These are phyloP conservation scores for Tritrichomonas musculus DNA, from an alignment of 208 protist species.

Conservation along the genomic window DNA sequence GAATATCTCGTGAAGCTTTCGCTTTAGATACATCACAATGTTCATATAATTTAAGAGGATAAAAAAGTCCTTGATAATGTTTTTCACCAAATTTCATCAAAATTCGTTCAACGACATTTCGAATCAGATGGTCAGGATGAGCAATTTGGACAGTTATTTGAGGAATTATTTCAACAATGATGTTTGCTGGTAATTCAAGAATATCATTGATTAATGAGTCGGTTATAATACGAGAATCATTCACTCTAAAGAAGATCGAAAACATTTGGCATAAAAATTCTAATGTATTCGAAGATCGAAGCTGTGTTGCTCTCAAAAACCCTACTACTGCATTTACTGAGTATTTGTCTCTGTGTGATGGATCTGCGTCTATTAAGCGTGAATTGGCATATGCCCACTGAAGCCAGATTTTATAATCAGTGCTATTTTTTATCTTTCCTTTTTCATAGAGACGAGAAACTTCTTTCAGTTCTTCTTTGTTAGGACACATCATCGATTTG, in stretches of 20 bases:
- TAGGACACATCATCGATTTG: no score
- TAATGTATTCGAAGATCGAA: background rate
- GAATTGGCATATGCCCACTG: background rate
- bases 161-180: constrained; percentile 10
- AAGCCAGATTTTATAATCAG: background rate
- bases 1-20: background rate
- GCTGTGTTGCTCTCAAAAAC: constrained; percentile 6
- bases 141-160: constrained; percentile 26
- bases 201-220: background rate
- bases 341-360: background rate
- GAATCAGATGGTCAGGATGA: background rate
- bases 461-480: background rate
- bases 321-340: background rate
- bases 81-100: background rate
- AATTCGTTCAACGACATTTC: background rate
- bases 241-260: constrained; percentile 18
- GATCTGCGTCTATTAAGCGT: background rate
- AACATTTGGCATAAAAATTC: constrained; percentile 23
- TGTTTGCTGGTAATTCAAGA: background rate
- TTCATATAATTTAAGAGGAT: background rate
- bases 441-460: background rate
- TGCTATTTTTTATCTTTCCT: background rate
- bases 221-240: background rate
- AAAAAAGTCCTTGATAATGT: background rate
- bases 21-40: background rate